Evolutionary conservation across 2,329 filamentous ascomycete genomes (phyloP).

Genomic region (Lomentospora prolificans): DNA sequence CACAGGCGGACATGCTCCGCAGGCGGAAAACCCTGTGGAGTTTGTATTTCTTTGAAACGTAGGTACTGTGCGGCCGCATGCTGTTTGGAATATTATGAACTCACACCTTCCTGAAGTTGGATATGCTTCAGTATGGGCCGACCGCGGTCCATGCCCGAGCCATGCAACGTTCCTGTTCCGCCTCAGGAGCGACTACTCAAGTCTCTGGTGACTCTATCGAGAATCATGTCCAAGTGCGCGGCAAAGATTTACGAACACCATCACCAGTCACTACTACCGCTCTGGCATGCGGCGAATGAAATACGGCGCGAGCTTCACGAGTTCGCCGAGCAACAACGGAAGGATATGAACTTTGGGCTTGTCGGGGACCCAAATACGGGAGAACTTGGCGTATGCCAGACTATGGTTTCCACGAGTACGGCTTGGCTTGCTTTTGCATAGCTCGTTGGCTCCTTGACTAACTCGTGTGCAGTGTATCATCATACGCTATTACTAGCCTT

Average conservation of each 20-base stretch:
- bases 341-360: constrained; percentile 22
- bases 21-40: constrained; percentile 21
- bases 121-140: constrained; percentile 31
- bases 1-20: constrained; percentile 23
- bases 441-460: neutral
- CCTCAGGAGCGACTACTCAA: constrained; percentile 26
- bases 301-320: constrained; percentile 19
- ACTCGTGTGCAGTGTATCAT: constrained; percentile 27
- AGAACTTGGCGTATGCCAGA: constrained; percentile 28
- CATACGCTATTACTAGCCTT: constrained; percentile 31
- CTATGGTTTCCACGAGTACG: constrained; percentile 28
- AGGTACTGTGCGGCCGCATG: constrained; percentile 6
- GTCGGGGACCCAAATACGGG: constrained; percentile 25
- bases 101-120: constrained; percentile 22
- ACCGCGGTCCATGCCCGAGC: constrained; percentile 27
- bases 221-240: constrained; percentile 28
- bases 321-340: constrained; percentile 20
- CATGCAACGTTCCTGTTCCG: constrained; percentile 24
- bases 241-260: constrained; percentile 29
- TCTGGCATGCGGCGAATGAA: constrained; percentile 22
- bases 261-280: constrained; percentile 24
- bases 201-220: constrained; percentile 24
- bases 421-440: constrained; percentile 13
- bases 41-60: constrained; percentile 34
- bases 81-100: neutral